phyloP scores from a whole-genome alignment of 176 grass and related monocot genomes.

The Calamus simplicifolius region DNA sequence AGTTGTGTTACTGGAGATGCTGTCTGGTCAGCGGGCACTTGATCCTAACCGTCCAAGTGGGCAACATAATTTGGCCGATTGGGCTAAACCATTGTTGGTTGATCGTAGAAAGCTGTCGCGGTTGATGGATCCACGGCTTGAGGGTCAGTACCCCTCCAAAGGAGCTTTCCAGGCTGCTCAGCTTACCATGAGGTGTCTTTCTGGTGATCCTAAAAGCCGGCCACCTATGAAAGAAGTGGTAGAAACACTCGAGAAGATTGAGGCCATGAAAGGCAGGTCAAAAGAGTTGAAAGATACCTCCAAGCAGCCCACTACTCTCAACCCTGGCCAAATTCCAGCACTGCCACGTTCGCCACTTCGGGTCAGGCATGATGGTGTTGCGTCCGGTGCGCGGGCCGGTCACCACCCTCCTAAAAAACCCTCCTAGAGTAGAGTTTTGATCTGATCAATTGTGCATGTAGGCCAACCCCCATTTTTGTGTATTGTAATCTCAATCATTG shows the following conservation, averaged over 20 bases:
- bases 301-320: too few species aligned
- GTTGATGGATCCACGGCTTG: constrained; percentile 7
- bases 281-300: too few species aligned
- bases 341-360: too few species aligned
- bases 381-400: too few species aligned
- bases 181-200: constrained; percentile 2
- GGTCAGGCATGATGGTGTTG: too few species aligned
- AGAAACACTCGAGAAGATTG: constrained; percentile 6
- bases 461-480: too few species aligned
- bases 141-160: constrained; percentile 2
- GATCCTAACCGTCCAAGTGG: not conserved
- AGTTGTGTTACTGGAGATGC: constrained; percentile 15
- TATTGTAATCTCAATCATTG: too few species aligned
- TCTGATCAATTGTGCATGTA: too few species aligned
- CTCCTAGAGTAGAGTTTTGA: too few species aligned
- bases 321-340: too few species aligned
- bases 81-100: not conserved
- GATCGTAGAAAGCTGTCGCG: constrained; percentile 8
- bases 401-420: too few species aligned
- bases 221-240: constrained; percentile 16
- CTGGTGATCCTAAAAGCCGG: not conserved
- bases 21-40: not conserved
- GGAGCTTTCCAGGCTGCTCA: constrained; percentile 6
- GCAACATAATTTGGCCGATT: constrained; percentile 2
- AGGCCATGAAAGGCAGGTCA: constrained; percentile 2